phyloP scores from a whole-genome alignment of 2,329 filamentous ascomycete species.

The Thielaviopsis euricoi region DNA sequence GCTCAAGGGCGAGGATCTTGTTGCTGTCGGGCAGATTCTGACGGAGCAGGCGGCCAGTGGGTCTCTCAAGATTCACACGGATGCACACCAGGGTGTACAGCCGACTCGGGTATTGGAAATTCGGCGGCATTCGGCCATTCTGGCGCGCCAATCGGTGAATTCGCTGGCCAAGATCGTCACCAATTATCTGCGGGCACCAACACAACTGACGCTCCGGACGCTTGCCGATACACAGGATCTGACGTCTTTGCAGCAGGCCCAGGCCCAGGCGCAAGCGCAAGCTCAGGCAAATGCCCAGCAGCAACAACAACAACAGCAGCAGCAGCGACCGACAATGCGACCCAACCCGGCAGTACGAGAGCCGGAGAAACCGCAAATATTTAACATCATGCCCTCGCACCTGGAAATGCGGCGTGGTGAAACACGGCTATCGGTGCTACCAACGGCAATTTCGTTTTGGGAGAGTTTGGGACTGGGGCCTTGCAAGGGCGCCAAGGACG shows the following conservation, averaged over 20 bases:
- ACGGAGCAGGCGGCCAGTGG: slow-evolving; percentile 51
- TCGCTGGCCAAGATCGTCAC: slow-evolving; percentile 30
- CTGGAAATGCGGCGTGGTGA: slow-evolving; percentile 57
- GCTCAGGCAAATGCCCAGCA: slow-evolving; percentile 21
- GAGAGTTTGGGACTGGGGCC: slow-evolving; percentile 63
- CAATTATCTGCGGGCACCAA: slow-evolving; percentile 24
- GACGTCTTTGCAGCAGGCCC: slow-evolving; percentile 28
- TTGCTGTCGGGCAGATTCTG: slow-evolving; percentile 54
- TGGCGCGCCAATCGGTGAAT: slow-evolving; percentile 31
- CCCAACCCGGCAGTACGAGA: slow-evolving; percentile 19
- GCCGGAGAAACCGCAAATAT: slow-evolving; percentile 34
- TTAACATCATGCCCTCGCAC: slow-evolving; percentile 50
- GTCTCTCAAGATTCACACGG: slow-evolving; percentile 21
- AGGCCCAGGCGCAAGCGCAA: slow-evolving; percentile 25
- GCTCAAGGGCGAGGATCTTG: slow-evolving; percentile 40
- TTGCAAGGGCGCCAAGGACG: slow-evolving; percentile 52
- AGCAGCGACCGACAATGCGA: neutral
- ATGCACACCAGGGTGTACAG: slow-evolving; percentile 5
- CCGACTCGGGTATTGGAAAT: neutral
- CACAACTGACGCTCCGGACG: slow-evolving; percentile 26
- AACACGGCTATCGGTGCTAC: slow-evolving; percentile 53
- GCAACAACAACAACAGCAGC: slow-evolving; percentile 2
- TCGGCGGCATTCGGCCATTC: slow-evolving; percentile 21
- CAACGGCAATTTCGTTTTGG: slow-evolving; percentile 65
- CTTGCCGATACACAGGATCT: slow-evolving; percentile 42